These are phyloP conservation scores for Dictyostelium intermedium DNA, from an alignment of 78 protist genomes.

Conservation along the genomic window DNA sequence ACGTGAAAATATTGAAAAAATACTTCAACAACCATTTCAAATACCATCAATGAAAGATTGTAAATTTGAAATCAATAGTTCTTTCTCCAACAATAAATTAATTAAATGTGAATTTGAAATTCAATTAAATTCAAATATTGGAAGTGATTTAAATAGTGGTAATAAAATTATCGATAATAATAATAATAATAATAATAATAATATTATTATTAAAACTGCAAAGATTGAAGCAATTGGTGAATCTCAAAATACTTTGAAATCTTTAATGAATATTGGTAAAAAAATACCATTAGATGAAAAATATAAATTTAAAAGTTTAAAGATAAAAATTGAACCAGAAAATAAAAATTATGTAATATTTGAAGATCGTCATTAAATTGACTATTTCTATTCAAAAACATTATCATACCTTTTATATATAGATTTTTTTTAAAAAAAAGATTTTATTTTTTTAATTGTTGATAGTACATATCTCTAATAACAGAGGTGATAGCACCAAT, in stretches of 20 bases:
- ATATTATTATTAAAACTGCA: not conserved
- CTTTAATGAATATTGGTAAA: not conserved
- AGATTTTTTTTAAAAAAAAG: too few relatives aligned
- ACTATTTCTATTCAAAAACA: not conserved
- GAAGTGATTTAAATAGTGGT: not conserved
- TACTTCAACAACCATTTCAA: not conserved
- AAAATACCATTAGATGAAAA: not conserved
- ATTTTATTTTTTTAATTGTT: not conserved
- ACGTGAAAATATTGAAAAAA: not conserved
- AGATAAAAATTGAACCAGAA: not conserved
- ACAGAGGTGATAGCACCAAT: constrained; percentile 19
- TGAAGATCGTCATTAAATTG: not conserved
- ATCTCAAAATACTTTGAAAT: not conserved
- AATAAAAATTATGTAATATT: not conserved
- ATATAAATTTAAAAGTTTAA: not conserved
- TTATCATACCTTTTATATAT: too few relatives aligned
- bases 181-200: not conserved
- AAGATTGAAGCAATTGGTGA: not conserved
- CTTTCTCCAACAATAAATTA: not conserved
- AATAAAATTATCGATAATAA: not conserved
- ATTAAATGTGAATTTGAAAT: not conserved
- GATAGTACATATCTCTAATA: constrained; percentile 30
- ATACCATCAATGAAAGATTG: constrained; percentile 1
- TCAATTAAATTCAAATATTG: not conserved
- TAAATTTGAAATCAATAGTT: not conserved